Conservation (phyloP, 345 rosid species). For the Alliaria petiolata region DNA sequence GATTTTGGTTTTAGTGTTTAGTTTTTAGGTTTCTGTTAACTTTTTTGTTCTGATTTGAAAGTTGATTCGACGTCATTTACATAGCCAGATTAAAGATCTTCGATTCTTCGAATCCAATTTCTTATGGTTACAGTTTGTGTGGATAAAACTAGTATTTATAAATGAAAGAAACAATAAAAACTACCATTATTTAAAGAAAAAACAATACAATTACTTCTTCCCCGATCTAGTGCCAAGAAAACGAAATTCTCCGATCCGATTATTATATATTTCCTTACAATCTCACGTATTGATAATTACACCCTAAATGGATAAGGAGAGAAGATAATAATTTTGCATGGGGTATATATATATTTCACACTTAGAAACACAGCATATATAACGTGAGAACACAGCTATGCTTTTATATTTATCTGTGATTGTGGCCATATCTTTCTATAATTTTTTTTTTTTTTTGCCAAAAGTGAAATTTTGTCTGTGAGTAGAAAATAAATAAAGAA, state of each 20-base stretch:
- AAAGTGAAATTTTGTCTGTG: slow-evolving; percentile 8
- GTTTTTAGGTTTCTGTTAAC: not conserved
- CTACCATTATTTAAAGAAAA: not conserved
- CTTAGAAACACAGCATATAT: not conserved
- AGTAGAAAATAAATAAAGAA: not conserved
- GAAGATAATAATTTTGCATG: not conserved
- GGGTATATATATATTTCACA: not conserved
- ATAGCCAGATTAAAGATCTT: not conserved
- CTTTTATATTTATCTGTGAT: not conserved
- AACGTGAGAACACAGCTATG: slow-evolving; percentile 3
- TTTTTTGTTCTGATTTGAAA: not conserved
- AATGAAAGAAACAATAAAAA: not conserved
- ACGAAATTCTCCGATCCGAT: not conserved
- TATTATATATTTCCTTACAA: not conserved
- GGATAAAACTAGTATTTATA: not conserved
- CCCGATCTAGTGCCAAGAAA: not conserved
- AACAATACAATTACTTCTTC: not conserved
- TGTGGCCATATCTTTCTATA: not conserved
- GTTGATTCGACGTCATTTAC: not conserved
- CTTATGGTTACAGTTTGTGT: no score
- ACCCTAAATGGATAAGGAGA: not conserved
- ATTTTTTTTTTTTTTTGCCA: not conserved
- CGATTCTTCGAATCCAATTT: not conserved
- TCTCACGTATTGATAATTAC: not conserved
- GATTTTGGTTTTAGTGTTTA: not conserved